Base-by-base conservation (phyloP, 78 protist genomes). In the Cavenderia fasciculata region DNA sequence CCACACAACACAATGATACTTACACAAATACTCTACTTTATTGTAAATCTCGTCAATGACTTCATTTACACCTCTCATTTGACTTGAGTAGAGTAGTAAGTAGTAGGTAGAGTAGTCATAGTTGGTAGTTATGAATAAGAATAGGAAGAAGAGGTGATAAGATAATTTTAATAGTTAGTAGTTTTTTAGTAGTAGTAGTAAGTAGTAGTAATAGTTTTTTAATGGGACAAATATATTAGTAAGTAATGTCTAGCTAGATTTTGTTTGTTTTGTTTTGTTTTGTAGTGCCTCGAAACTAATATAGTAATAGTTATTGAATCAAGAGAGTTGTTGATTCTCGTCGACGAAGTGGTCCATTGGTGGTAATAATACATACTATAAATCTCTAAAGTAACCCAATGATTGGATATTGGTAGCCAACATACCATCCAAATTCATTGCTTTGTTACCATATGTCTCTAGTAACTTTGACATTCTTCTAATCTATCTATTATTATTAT, bases 351-450 rank as follows among this genome's bases (percentile, higher is more conserved):
- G 12, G 54, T 44, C 10, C 43, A 70, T 12, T 8, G 11, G 12
- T 11, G 10, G 71, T 18, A 4, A 4, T 38, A 2, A 52, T 57
- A 78, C 93, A 16, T 71, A 71, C 93, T 56, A 87, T 51, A 73
- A 34, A 36, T 74, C 57, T 68, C 70, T 92, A 72, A 94, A 95
- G 27, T 95, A 95, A 34, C 54, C 84, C 0, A 90, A 57, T 29
- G 92, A 63, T 33, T 89, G 85, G 34, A 95, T 95, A 68, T 86
- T 95, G 27, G 74, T 41, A 49, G 86, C 47, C 2, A 95, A 76
- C 12, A 94, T 47, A 16, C 29, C 14, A 82, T 94, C 94, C 23
- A 95, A 47, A 52, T 95, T 95, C 95, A 95, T 93, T 33, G 89
- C 76, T 34, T 73, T 76, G 74, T 95, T 94, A 36, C 97, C 97